Evolutionary conservation across 2,329 filamentous ascomycete genomes (phyloP), one percentile per base, ranked within the genome.

Genomic region (Penicillium sclerotigenum): DNA sequence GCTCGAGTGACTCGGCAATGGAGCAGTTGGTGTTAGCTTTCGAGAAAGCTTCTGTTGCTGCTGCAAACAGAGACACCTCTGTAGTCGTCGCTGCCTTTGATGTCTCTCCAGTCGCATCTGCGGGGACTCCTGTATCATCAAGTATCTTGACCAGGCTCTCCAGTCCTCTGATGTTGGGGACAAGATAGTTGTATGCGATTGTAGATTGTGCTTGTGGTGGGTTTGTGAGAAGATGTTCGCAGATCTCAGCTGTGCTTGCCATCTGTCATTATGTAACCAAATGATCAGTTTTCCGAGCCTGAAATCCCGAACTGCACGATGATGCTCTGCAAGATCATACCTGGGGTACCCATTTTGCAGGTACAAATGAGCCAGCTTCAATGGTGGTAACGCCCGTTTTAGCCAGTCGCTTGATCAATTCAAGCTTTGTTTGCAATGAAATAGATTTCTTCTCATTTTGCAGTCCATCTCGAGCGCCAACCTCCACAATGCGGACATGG

Each of bases 1-100:
- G 79, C 36, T 81, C 75, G 16, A 87, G 73, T 0, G 83, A 86
- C 63, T 87, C 84, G 45, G 80, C 79, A 59, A 87, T 85, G 22
- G 78, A 81, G 73, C 84, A 87, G 61, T 87, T 87, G 56, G 84
- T 87, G 71, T 87, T 87, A 52, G 82, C 83, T 62, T 83, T 82
- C 4, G 83, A 84, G 68, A 87, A 87, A 1, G 81, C 72, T 64
- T 87, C 85, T 5, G 85, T 87, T 1, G 85, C 85, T 8, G 85
- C 83, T 7, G 84, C 81, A 69, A 87, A 87, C 31, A 87, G 79
- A 5, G 84, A 87, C 22, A 87, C 75, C 59, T 87, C 83, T 1
- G 76, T 78, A 1, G 73, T 78, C 60, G 71, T 73, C 41, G 62
- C 68, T 33, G 59, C 52, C 48, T 69, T 66, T 3, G 70, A 60